Evolutionary conservation across 306 rosid species (phyloP).

Genomic region (Quercus aquifolioides): DNA sequence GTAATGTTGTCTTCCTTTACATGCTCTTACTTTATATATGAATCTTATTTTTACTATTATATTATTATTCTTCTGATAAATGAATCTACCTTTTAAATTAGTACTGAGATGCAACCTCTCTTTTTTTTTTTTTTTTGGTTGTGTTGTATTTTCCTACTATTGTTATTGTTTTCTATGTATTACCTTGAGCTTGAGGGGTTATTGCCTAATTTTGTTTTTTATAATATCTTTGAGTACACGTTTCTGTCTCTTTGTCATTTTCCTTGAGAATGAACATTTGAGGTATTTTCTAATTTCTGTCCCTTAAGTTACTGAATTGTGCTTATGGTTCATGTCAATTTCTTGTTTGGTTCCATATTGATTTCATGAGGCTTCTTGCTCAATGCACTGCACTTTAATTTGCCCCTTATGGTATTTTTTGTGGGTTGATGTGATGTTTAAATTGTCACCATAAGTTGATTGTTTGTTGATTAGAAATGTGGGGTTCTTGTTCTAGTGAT

Average conservation of each 20-base stretch:
- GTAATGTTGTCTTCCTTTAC: conserved; percentile 22
- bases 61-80: neutral
- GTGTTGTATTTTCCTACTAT: neutral
- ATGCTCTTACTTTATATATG: neutral
- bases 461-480: neutral
- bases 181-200: neutral
- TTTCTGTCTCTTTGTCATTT: neutral
- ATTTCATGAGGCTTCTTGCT: neutral
- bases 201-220: neutral
- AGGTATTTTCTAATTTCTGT: neutral
- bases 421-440: neutral
- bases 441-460: conserved; percentile 11
- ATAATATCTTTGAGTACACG: neutral
- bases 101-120: neutral
- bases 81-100: neutral
- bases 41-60: neutral
- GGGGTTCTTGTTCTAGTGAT: conserved; percentile 19
- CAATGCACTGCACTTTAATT: neutral
- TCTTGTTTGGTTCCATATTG: neutral
- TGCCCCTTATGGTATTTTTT: neutral
- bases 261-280: neutral
- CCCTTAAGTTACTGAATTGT: neutral
- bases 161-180: neutral
- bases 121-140: neutral
- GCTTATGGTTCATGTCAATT: neutral